These are phyloP conservation scores for Penicillium robsamsonii DNA, from an alignment of 495 filamentous ascomycete species.

Conservation along the genomic window DNA sequence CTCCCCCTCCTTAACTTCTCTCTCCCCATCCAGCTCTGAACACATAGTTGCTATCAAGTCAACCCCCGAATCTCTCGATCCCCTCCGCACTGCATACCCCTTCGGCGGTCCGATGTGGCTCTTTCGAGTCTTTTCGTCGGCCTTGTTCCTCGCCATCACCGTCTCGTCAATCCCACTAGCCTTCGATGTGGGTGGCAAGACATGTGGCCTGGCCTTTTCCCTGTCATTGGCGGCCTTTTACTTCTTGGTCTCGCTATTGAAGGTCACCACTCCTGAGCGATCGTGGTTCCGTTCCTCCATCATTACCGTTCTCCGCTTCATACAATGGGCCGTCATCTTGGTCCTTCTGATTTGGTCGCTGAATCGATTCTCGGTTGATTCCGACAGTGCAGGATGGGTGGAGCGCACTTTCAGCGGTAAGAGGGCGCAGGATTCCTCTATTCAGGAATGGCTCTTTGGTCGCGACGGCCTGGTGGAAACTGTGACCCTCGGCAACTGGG, in stretches of 20 bases:
- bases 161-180: conserved; percentile 91
- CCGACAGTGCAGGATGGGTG: conserved; percentile 70
- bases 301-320: conserved; percentile 60
- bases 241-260: conserved; percentile 77
- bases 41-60: neutral
- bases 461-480: conserved; percentile 73
- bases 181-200: conserved; percentile 94
- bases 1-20: conserved; percentile 8
- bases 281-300: conserved; percentile 71
- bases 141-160: conserved; percentile 80
- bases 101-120: conserved; percentile 58
- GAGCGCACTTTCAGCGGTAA: conserved; percentile 73
- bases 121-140: conserved; percentile 67
- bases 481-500: conserved; percentile 81
- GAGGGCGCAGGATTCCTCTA: conserved; percentile 58
- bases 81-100: conserved; percentile 15
- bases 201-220: conserved; percentile 89
- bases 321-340: conserved; percentile 82
- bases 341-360: conserved; percentile 89
- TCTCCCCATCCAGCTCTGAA: conserved; percentile 4
- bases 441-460: conserved; percentile 82
- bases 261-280: conserved; percentile 73
- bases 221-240: conserved; percentile 85
- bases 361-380: conserved; percentile 87
- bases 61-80: conserved; percentile 1